Conservation (phyloP, 805 yeast genomes). For the Osmozyma mogii region DNA sequence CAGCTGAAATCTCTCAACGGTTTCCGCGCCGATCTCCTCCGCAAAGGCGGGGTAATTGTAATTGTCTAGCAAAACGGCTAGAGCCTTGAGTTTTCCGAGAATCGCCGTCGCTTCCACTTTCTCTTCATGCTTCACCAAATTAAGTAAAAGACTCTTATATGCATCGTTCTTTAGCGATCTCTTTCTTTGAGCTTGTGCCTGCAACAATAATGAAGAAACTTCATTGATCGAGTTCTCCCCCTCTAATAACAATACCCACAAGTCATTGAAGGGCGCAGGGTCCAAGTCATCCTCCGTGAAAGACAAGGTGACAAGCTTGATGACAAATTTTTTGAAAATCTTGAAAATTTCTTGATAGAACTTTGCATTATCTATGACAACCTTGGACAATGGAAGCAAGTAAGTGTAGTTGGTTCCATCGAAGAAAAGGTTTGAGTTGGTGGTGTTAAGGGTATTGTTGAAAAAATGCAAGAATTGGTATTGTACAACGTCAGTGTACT, state of each 20-base stretch:
- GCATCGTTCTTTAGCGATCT: not conserved
- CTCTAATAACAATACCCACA: constrained; percentile 8
- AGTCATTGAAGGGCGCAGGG: constrained; percentile 3
- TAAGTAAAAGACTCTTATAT: constrained; percentile 3
- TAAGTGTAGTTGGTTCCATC: constrained; percentile 11
- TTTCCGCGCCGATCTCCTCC: not conserved
- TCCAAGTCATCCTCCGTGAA: constrained; percentile 3
- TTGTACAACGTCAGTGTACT: constrained; percentile 27
- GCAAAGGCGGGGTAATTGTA: too few species aligned
- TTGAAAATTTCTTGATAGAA: constrained; percentile 28
- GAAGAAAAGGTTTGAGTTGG: constrained; percentile 1
- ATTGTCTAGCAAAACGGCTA: constrained; percentile 8
- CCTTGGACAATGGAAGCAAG: constrained; percentile 16
- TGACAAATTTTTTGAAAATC: constrained; percentile 21
- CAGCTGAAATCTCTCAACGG: too few species aligned
- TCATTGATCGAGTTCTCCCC: constrained; percentile 13
- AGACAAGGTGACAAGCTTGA: constrained; percentile 17
- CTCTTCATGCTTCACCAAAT: constrained; percentile 3
- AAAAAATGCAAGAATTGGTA: constrained; percentile 30
- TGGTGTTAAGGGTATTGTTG: constrained; percentile 19
- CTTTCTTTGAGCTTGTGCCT: constrained; percentile 7
- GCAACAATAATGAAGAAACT: constrained; percentile 17
- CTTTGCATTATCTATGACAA: constrained; percentile 24
- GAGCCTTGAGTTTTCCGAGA: constrained; percentile 8
- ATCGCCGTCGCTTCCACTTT: constrained; percentile 6